Conservation (phyloP, 768 basidiomycete genomes). For the Pleurotus citrinopileatus region DNA sequence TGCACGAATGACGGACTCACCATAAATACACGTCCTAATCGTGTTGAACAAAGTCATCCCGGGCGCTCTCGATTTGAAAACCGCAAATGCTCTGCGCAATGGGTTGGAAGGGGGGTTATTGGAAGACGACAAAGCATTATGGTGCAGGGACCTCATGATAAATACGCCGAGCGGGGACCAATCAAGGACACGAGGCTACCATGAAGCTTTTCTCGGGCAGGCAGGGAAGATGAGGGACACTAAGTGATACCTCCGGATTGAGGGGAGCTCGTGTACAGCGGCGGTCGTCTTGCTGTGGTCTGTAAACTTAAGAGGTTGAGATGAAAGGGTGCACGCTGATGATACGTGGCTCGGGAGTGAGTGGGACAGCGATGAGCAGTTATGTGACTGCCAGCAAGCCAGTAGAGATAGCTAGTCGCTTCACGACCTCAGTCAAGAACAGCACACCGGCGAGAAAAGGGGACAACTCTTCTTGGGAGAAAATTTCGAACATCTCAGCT, state of each 20-base stretch:
- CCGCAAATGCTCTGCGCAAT: slow-evolving; percentile 4
- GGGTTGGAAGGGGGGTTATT: slow-evolving; percentile 20
- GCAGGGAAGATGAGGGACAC: slow-evolving; percentile 1
- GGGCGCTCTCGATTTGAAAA: slow-evolving; percentile 23
- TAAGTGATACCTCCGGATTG: neutral
- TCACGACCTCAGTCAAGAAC: no score
- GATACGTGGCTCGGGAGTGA: slow-evolving; percentile 3
- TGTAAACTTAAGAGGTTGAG: neutral
- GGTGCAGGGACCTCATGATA: slow-evolving; percentile 40
- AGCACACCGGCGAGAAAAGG: no score
- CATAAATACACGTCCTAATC: slow-evolving; percentile 64
- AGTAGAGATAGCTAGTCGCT: neutral
- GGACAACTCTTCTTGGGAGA: neutral
- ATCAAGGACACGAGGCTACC: slow-evolving; percentile 45
- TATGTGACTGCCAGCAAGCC: slow-evolving; percentile 1
- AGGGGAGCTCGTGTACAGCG: slow-evolving; percentile 1
- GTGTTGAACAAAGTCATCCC: slow-evolving; percentile 74
- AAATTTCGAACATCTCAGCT: neutral
- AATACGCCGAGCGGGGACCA: slow-evolving; percentile 21
- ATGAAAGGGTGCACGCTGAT: slow-evolving; percentile 4
- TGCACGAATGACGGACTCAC: slow-evolving; percentile 34
- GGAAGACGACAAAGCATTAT: slow-evolving; percentile 24
- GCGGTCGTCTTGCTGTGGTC: neutral
- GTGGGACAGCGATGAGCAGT: neutral
- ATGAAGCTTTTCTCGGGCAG: slow-evolving; percentile 26